Base-by-base conservation (phyloP, 768 basidiomycete genomes). In the Royoungia palumana region DNA sequence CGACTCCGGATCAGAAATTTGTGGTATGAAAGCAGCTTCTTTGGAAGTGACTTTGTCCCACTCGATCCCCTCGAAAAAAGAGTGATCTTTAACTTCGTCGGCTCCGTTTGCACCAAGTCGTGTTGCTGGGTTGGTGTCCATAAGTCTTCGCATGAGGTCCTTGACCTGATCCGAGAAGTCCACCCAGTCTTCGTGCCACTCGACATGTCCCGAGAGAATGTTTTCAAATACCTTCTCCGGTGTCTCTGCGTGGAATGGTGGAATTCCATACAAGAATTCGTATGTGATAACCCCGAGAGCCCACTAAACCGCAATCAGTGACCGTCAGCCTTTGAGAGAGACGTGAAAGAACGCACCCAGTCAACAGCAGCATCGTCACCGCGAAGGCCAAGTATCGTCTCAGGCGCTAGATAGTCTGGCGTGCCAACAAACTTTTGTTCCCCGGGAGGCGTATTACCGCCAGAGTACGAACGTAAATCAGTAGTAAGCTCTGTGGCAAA, bases 221-320 rank as follows among this genome's bases (percentile, higher is more conserved):
- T 98, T 98, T 71, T 96, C 94, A 60, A 99, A 98, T 5, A 99
- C 94, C 70, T 89, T 90, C 67, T 96, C 94, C 0, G 96, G 95
- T 8, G 90, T 89, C 51, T 97, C 94, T 41, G 91, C 95, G 62
- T 98, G 93, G 78, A 99, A 99, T 3, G 96, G 96, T 22, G 96
- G 96, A 28, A 94, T 82, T 4, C 96, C 94, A 56, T 94, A 98
- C 30, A 98, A 70, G 70, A 99, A 97, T 73, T 99, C 96, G 66
- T 99, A 98, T 25, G 92, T 90, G 65, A 99, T 94, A 36, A 97
- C 93, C 50, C 96, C 96, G 24, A 99, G 78, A 11, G 96, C 95
- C 96, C 96, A 99, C 96, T 96, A 65, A 43, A 54, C 52, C 55
- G 41, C 43, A 21, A 49, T 60, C 21, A 63, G 59, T 36, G 19